These are phyloP conservation scores for Geotrichum aggregatum DNA, from an alignment of 1,139 yeast species.

Conservation along the genomic window DNA sequence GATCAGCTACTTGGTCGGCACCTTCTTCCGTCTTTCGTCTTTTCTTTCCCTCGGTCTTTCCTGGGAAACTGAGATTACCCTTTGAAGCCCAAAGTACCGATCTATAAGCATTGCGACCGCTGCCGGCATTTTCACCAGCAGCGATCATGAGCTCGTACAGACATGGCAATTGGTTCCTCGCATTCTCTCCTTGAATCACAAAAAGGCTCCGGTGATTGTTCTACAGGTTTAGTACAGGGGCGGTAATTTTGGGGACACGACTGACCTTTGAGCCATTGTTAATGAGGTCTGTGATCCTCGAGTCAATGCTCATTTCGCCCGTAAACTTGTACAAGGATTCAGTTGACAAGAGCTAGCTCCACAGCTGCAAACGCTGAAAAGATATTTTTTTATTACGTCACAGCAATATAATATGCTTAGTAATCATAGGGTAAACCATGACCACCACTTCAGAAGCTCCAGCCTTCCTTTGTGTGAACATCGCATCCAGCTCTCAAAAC, in stretches of 20 bases:
- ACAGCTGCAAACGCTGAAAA: no score
- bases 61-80: conserved; percentile 78
- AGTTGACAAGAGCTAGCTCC: no score
- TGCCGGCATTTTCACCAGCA: no score
- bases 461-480: background rate
- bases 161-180: conserved; percentile 91
- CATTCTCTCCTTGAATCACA: conserved; percentile 92
- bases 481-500: background rate
- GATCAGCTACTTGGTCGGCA: conserved; percentile 91
- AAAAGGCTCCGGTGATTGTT: conserved; percentile 83
- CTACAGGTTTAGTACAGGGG: conserved; percentile 20
- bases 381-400: background rate
- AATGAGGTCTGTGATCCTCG: conserved; percentile 88
- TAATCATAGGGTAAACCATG: background rate
- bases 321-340: no score
- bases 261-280: conserved; percentile 87
- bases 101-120: conserved; percentile 82
- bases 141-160: conserved; percentile 92
- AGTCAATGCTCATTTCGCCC: conserved; percentile 86
- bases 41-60: conserved; percentile 59
- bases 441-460: no score
- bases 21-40: conserved; percentile 89
- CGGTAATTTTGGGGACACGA: background rate
- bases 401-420: background rate
- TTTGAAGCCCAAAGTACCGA: conserved; percentile 98